Evolutionary conservation across 208 protist species (phyloP), one percentile per base, ranked within the genome.

Genomic region (Trypanosoma theileri): DNA sequence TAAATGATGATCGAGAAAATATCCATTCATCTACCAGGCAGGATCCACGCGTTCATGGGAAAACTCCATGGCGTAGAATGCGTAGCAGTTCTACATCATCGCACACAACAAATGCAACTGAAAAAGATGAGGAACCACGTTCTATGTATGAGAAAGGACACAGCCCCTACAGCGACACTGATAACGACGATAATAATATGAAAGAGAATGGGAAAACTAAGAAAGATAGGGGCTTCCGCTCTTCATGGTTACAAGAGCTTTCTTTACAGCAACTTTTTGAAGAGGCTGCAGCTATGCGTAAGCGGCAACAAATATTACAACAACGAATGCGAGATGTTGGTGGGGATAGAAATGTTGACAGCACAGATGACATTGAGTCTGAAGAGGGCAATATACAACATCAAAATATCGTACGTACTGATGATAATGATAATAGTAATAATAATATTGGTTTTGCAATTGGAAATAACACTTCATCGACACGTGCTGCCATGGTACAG

Each of bases 251-350:
- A 26, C 59, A 81, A 50, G 58, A 74, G 0, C 68, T 91, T 48
- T 90, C 88, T 11, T 64, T 94, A 17, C 80, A 83, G 13, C 78
- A 90, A 71, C 69, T 94, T 45, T 88, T 94, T 52, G 83, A 91
- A 26, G 81, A 79, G 22, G 88, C 88, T 16, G 85, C 85, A 13
- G 68, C 77, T 12, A 84, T 94, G 46, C 78, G 81, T 21, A 70
- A 79, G 51, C 74, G 76, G 42, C 86, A 89, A 46, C 59, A 85
- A 12, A 68, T 80, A 10, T 70, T 90, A 17, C 79, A 91, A 69
- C 81, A 85, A 64, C 42, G 40, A 8, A 66, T 66, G 56, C 51
- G 51, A 24, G 51, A 53, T 22, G 28, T 59, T 13, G 21, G 22
- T 17, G 31, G 45, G 48, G 58, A 26, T 22, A 21, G 16, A 21